phyloP scores from a whole-genome alignment of 495 filamentous ascomycete species.

The Xanthoparmelia taractica region DNA sequence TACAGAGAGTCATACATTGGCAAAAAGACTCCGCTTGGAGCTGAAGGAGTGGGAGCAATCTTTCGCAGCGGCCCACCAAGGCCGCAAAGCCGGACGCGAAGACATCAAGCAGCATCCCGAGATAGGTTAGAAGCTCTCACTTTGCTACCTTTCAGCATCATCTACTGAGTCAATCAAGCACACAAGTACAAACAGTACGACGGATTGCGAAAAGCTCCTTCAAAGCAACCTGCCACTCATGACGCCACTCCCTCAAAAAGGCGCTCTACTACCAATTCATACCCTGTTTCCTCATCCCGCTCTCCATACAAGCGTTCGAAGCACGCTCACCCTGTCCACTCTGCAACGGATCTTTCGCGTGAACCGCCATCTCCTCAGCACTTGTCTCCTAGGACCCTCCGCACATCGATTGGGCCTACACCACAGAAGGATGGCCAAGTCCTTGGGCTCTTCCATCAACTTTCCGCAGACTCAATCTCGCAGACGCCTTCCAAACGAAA shows the following conservation, averaged over 20 bases:
- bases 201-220: conserved; percentile 54
- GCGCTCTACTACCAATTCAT: conserved; percentile 39
- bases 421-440: conserved; percentile 84
- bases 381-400: conserved; percentile 20
- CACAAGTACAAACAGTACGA: conserved; percentile 89
- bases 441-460: conserved; percentile 84
- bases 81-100: conserved; percentile 68
- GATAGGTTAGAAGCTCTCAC: conserved; percentile 55
- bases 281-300: conserved; percentile 53
- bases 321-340: conserved; percentile 9
- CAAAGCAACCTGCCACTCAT: conserved; percentile 38
- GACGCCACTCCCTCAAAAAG: conserved; percentile 41
- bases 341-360: conserved; percentile 12
- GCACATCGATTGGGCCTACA: conserved; percentile 41
- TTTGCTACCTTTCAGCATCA: conserved; percentile 6
- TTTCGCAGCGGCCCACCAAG: conserved; percentile 61
- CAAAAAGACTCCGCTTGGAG: conserved; percentile 52
- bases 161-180: conserved; percentile 40
- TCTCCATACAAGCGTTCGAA: conserved; percentile 29
- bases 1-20: not conserved
- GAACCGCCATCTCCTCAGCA: conserved; percentile 13
- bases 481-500: conserved; percentile 36
- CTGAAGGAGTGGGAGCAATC: conserved; percentile 81
- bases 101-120: conserved; percentile 80
- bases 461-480: conserved; percentile 34